Evolutionary conservation across 345 rosid species (phyloP).

Genomic region (Clausena lansium): DNA sequence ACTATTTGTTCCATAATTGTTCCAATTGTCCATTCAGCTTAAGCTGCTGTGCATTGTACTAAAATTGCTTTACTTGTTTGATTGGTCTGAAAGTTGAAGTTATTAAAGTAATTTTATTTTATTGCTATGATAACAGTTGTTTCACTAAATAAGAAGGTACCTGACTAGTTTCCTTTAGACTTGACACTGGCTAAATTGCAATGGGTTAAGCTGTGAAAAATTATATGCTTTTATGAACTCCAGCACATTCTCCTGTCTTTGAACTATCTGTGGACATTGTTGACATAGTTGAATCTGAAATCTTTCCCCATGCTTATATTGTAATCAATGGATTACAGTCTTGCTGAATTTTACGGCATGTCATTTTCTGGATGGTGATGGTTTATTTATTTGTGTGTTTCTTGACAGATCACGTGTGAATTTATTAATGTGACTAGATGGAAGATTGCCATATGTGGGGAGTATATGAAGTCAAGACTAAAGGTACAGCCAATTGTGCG

Average conservation of each 20-base stretch:
- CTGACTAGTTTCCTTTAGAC: background rate
- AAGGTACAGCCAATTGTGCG: conserved; percentile 42
- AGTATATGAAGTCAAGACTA: conserved; percentile 79
- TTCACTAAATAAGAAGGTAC: background rate
- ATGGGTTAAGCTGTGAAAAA: background rate
- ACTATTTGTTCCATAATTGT: background rate
- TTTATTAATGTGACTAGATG: conserved; percentile 82
- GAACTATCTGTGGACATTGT: background rate
- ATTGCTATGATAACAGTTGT: background rate
- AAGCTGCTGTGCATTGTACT: background rate
- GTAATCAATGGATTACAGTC: background rate
- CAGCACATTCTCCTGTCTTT: background rate
- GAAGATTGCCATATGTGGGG: conserved; percentile 98
- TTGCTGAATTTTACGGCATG: background rate
- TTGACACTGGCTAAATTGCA: background rate
- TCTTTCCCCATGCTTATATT: background rate
- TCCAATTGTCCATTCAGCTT: background rate
- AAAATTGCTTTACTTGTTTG: background rate
- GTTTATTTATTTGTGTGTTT: conserved; percentile 1
- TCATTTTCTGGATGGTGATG: background rate
- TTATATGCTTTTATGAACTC: background rate
- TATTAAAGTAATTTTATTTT: background rate
- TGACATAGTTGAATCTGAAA: background rate
- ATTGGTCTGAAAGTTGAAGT: background rate
- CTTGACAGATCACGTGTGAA: conserved; percentile 72